Evolutionary conservation across 2,329 filamentous ascomycete genomes (phyloP).

Genomic region (Chaetomium olivaceum): DNA sequence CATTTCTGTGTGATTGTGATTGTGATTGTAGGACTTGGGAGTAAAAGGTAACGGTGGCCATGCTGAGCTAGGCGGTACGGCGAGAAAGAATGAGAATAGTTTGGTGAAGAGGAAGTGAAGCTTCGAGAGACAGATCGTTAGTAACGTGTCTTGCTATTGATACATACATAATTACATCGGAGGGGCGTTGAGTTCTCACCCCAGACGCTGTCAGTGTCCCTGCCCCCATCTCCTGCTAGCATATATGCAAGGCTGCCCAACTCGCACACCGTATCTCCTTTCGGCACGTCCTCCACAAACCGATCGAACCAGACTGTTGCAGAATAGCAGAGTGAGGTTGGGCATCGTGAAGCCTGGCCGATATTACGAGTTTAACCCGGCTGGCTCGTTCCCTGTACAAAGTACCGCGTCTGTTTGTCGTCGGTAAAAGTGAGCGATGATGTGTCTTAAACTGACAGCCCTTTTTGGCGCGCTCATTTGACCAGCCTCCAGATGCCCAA

Average conservation of each 20-base stretch:
- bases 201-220: not conserved
- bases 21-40: not conserved
- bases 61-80: not conserved
- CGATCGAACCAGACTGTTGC: not conserved
- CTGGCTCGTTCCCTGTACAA: not conserved
- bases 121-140: not conserved
- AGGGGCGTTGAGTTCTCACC: not conserved
- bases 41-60: not conserved
- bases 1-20: not conserved
- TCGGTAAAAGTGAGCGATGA: not conserved
- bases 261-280: not conserved
- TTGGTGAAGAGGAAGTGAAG: not conserved
- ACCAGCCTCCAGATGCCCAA: slow-evolving; percentile 70
- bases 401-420: not conserved
- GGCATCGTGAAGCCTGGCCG: not conserved
- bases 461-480: slow-evolving; percentile 44
- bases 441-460: not conserved
- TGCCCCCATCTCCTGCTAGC: not conserved
- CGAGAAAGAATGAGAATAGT: not conserved
- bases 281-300: not conserved
- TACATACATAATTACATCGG: not conserved
- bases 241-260: not conserved
- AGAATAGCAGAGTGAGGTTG: not conserved
- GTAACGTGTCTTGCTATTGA: not conserved
- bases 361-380: not conserved